These are phyloP conservation scores for Lotus japonicus DNA, from an alignment of 306 rosid genomes.

Conservation along the genomic window DNA sequence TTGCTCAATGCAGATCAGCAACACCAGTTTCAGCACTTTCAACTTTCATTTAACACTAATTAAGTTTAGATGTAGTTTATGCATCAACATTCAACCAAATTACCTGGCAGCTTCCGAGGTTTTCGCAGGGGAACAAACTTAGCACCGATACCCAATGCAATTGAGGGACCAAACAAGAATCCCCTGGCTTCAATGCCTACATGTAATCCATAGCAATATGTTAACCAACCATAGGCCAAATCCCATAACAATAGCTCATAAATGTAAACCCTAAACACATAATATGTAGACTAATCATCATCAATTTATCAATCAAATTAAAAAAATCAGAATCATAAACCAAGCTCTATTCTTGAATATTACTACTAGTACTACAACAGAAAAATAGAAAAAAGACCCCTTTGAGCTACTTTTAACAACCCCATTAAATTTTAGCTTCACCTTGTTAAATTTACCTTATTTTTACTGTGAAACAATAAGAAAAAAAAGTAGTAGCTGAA, in stretches of 20 bases:
- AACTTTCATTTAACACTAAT: neutral
- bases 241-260: neutral
- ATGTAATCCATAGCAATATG: slow-evolving; percentile 7
- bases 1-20: neutral
- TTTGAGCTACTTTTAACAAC: no score
- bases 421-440: neutral
- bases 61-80: neutral
- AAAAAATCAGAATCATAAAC: neutral
- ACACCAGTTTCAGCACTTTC: neutral
- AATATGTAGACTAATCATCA: neutral
- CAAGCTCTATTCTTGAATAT: neutral
- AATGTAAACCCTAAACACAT: neutral
- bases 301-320: neutral
- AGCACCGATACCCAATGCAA: slow-evolving; percentile 91
- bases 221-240: slow-evolving; percentile 6
- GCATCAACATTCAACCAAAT: neutral
- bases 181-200: slow-evolving; percentile 97
- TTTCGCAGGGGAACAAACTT: slow-evolving; percentile 96
- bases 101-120: slow-evolving; percentile 96
- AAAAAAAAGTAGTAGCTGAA: neutral
- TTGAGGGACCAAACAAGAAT: slow-evolving; percentile 88
- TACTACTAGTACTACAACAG: no score
- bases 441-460: neutral
- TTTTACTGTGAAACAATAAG: neutral
- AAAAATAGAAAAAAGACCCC: no score